Evolutionary conservation across 164 flowering plant species (phyloP).

Genomic region (grape (Vitis vinifera)): ASM3070453v1 NC_081819.1:21781001-21781500

Average conservation of each 20-base stretch:
- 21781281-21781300: not conserved
- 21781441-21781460: conserved; percentile 65
- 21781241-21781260: not conserved
- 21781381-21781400: conserved; percentile 87
- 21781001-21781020: no score
- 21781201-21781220: not conserved
- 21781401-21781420: conserved; percentile 27
- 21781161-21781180: not conserved
- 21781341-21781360: not conserved
- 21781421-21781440: conserved; percentile 54
- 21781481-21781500: conserved; percentile 71
- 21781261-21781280: not conserved
- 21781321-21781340: not conserved
- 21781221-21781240: no score
- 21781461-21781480: conserved; percentile 72
- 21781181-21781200: not conserved
- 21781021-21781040: no score
- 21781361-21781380: conserved; percentile 25
- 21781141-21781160: not conserved
- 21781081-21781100: not conserved
- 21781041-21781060: no score
- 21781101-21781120: not conserved
- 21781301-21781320: not conserved
- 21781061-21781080: no score
- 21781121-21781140: not conserved